A percentile compares a stretch with the other conserved stretches of the same genome.
Evolutionary conservation across 2,329 filamentous ascomycete species (phyloP).

Genomic region (Epichloe aotearoae): DNA sequence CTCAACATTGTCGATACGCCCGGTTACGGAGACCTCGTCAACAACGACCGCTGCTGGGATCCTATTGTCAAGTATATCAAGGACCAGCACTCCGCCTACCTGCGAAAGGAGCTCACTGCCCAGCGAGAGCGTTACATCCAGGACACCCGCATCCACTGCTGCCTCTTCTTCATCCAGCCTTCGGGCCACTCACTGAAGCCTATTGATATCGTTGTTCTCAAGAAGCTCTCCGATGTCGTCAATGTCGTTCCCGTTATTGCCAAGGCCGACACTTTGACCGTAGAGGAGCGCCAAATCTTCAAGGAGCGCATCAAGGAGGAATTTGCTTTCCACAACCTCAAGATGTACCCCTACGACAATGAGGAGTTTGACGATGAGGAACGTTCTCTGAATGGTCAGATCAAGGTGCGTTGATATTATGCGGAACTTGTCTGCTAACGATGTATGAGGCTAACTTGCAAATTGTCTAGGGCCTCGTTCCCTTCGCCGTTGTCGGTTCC

Average conservation of each 20-base stretch:
- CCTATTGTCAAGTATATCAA: conserved; percentile 99
- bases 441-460: not conserved
- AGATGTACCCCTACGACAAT: conserved; percentile 99
- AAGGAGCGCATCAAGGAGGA: conserved; percentile 99
- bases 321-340: conserved; percentile 98
- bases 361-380: conserved; percentile 98
- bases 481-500: conserved; percentile 94
- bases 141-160: conserved; percentile 98
- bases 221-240: conserved; percentile 98
- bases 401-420: conserved; percentile 56
- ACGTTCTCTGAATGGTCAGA: conserved; percentile 81
- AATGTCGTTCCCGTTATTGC: conserved; percentile 98
- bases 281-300: conserved; percentile 91
- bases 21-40: conserved; percentile 95
- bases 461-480: conserved; percentile 62
- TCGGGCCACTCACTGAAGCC: conserved; percentile 97
- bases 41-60: conserved; percentile 99
- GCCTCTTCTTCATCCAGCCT: conserved; percentile 98
- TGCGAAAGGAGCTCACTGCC: conserved; percentile 97
- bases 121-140: conserved; percentile 99
- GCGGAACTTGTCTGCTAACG: not conserved
- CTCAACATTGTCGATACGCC: conserved; percentile 99
- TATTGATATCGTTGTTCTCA: conserved; percentile 97
- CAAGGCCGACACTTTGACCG: conserved; percentile 90
- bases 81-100: conserved; percentile 98